Evolutionary conservation across 2,329 filamentous ascomycete species (phyloP), one percentile per base, ranked within the genome.

Genomic region (Colletotrichum falcatum): DNA sequence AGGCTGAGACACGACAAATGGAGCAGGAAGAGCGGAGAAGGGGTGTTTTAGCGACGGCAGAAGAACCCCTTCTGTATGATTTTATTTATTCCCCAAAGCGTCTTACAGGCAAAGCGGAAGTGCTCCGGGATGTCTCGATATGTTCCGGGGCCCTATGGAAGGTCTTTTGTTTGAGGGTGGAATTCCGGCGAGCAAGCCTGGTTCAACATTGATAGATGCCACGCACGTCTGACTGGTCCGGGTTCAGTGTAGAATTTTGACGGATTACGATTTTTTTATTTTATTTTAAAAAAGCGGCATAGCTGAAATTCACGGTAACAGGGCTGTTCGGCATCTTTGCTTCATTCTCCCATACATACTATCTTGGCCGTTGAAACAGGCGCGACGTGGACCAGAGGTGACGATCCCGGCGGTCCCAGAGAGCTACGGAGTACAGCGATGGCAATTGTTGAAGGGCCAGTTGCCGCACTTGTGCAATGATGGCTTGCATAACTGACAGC

Each of bases 221-320:
- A 66, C 46, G 55, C n/a, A 16, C 42, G 46, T n/a, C 39, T 33
- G 46, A 26, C 39, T 33, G 49, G 28, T 51, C 26, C n/a, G 16
- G 44, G 48, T 48, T 56, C 56, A 4, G 44, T 14, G n/a, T 18
- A 44, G 35, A 56, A 18, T 33, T 61, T 55, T 35, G 48, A 39
- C 30, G 65, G 42, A 44, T 33, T 16, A 46, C 20, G 18, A 42
- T 58, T 18, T 58, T n/a, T n/a, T n/a, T n/a, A n/a, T n/a, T n/a
- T n/a, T n/a, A n/a, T n/a, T n/a, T 42, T 39, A 3, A 56, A 66
- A 66, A 70, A 70, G 67, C 56, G 63, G 44, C 51, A 61, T 51
- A 66, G 63, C 49, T 56, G 42, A 39, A 53, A 53, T 39, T 48
- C 30, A 35, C 30, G 33, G 30, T 28, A 65, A 30, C 62, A 49